Base-by-base conservation (phyloP, 164 flowering plant species). In the Magnolia officinalis region DNA sequence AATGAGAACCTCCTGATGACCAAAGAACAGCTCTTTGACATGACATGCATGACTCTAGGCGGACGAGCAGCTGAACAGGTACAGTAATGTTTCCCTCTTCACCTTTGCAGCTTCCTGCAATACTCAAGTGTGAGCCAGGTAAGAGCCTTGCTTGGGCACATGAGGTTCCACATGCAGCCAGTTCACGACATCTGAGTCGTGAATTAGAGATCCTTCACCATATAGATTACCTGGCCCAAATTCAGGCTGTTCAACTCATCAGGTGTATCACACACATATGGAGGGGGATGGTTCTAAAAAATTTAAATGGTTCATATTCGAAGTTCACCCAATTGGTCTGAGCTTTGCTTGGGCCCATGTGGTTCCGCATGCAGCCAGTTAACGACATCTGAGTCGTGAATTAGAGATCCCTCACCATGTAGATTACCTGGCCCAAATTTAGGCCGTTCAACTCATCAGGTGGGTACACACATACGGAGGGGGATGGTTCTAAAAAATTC, bases 1-100 rank as follows among this genome's bases (percentile, higher is more conserved):
- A 95, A 86, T 76, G 98, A 95, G 76, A 92, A 93, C 84, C 97
- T 95, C 74, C 87, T 95, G 65, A 87, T 91, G 96, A 95, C 97
- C 11, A 95, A 92, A 78, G 98, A 95, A 82, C 98, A 95, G 80
- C 97, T 90, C 63, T 90, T 95, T 83, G 98, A 95, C 67, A 87
- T 95, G 96, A 95, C 97, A 21, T 93, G 97, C 87, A 95, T 95
- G 98, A 95, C 97, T 24, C 93, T 95, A 63, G 98, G 98, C 52
- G 98, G 98, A 31, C 88, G 98, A 74, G 98, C 98, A 64, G 88
- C 98, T n/a, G 98, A 95, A 78, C 95, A 95, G 97, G 98, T 93
- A 80, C 19, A 7, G 61, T 16, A 16, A 55, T 55, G 61, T 55
- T 55, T 55, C 18, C 16, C 18, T 55, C 61, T 16, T 55, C 4